phyloP scores from a whole-genome alignment of 345 rosid species.

The Hibiscus tridactylites region DNA sequence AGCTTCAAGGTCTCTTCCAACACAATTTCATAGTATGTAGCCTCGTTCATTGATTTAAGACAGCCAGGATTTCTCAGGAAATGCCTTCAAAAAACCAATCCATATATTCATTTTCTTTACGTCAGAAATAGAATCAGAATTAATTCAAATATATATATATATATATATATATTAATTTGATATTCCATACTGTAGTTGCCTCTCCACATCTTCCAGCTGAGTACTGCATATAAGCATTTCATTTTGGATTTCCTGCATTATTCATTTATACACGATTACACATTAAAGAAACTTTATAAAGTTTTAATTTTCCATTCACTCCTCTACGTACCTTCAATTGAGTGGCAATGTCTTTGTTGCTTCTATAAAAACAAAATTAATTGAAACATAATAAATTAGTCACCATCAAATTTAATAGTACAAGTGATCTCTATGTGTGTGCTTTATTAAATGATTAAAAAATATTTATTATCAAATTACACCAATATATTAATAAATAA shows the following conservation, averaged over 20 bases:
- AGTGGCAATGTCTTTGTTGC: neutral
- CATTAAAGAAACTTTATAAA: neutral
- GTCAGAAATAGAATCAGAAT: no score
- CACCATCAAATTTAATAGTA: neutral
- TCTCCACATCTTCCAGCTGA: neutral
- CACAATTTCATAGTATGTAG: neutral
- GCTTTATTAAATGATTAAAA: no score
- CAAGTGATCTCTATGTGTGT: no score
- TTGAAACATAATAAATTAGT: neutral
- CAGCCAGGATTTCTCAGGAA: neutral
- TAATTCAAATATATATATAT: no score
- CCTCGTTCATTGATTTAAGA: neutral
- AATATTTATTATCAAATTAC: no score
- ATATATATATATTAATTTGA: neutral
- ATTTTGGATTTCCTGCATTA: conserved; percentile 1
- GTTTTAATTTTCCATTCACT: neutral
- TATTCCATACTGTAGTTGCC: neutral
- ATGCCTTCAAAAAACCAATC: neutral
- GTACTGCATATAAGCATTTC: neutral
- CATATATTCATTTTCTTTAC: neutral
- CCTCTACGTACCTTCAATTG: neutral
- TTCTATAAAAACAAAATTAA: neutral
- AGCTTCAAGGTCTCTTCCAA: conserved; percentile 9
- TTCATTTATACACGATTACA: neutral
- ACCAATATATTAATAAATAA: no score